phyloP scores from a whole-genome alignment of 1,284 basidiomycete genomes.

The Abortiporus biennis region DNA sequence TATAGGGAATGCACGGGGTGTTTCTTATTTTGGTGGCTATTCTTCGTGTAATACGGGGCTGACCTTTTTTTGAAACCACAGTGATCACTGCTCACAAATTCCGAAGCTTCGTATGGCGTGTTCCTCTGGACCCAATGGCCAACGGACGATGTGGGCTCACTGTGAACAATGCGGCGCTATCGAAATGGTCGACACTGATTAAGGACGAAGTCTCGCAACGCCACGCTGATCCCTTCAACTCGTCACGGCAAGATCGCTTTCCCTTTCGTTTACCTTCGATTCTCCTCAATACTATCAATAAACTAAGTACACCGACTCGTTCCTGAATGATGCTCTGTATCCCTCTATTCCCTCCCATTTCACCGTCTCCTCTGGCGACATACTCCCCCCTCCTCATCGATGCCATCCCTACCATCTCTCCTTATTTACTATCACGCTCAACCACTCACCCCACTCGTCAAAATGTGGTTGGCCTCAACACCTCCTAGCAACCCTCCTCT shows the following conservation, averaged over 20 bases:
- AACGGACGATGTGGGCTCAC: conserved; percentile 74
- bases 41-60: conserved; percentile 14
- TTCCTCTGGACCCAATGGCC: conserved; percentile 28
- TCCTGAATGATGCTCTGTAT: conserved; percentile 6
- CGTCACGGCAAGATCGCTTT: neutral
- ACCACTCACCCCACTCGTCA: neutral
- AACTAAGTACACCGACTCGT: neutral
- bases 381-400: neutral
- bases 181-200: conserved; percentile 77
- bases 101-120: conserved; percentile 46
- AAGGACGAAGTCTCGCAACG: no score
- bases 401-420: neutral
- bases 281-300: neutral
- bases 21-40: neutral
- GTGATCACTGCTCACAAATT: conserved; percentile 67
- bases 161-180: conserved; percentile 84
- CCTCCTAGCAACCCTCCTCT: neutral
- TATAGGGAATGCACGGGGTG: neutral
- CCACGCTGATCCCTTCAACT: neutral
- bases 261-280: conserved; percentile 1
- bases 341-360: neutral
- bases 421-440: neutral
- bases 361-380: conserved; percentile 5
- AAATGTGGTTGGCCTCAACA: neutral
- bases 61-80: conserved; percentile 21